phyloP scores from a whole-genome alignment of 2,329 filamentous ascomycete genomes.

The Fonsecaea multimorphosa region DNA sequence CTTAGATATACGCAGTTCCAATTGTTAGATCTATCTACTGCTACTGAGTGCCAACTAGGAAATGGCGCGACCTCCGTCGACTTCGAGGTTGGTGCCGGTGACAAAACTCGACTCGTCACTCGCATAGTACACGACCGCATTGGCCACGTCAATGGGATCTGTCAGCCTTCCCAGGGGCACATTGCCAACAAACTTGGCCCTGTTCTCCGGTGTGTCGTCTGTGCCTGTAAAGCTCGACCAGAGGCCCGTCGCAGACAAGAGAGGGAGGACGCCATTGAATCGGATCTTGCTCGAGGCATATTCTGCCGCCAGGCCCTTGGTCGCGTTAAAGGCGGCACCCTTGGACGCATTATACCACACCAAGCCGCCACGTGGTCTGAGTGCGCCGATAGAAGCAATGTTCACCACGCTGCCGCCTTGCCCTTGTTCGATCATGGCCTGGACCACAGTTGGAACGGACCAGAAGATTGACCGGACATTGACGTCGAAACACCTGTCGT shows the following conservation, averaged over 20 bases:
- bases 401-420: slow-evolving; percentile 47
- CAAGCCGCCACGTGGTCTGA: slow-evolving; percentile 21
- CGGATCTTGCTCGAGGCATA: slow-evolving; percentile 74
- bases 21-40: too few species aligned
- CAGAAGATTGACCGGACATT: slow-evolving; percentile 51
- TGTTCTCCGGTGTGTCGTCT: slow-evolving; percentile 52
- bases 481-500: slow-evolving; percentile 51
- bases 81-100: slow-evolving; percentile 44
- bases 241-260: slow-evolving; percentile 70
- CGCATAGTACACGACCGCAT: slow-evolving; percentile 71
- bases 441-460: slow-evolving; percentile 44
- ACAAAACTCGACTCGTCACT: slow-evolving; percentile 74
- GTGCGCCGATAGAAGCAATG: slow-evolving; percentile 18
- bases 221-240: slow-evolving; percentile 50
- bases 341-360: slow-evolving; percentile 63
- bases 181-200: slow-evolving; percentile 50
- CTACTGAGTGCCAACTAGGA: not conserved
- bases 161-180: slow-evolving; percentile 52
- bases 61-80: slow-evolving; percentile 27
- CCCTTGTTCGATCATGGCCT: slow-evolving; percentile 45
- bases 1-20: too few species aligned
- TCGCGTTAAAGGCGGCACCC: slow-evolving; percentile 67
- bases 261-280: slow-evolving; percentile 72
- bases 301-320: slow-evolving; percentile 72
- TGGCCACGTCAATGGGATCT: slow-evolving; percentile 67